Conservation (phyloP, 108 stramenopile genomes). For the Nitzschia palea region DNA sequence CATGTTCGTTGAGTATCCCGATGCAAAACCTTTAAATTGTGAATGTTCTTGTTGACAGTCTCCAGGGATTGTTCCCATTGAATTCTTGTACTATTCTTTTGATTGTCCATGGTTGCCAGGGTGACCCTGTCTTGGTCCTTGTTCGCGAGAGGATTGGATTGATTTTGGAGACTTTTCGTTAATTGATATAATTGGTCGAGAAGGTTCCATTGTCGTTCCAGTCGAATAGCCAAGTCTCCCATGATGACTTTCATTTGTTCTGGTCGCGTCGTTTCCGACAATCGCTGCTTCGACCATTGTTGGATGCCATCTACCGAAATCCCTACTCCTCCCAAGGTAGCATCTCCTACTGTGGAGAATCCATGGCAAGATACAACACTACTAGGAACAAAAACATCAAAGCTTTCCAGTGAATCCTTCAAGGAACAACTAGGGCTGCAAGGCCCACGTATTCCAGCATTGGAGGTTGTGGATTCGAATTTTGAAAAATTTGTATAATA, state of each 20-base stretch:
- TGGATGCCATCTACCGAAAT: neutral
- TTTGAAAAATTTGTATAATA: too few relatives aligned
- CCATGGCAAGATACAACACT: too few relatives aligned
- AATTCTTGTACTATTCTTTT: neutral
- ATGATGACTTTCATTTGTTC: slow-evolving; percentile 2
- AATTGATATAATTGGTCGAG: slow-evolving; percentile 4
- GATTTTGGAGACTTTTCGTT: neutral
- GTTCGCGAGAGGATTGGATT: neutral
- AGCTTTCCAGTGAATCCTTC: too few relatives aligned
- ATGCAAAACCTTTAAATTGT: slow-evolving; percentile 1
- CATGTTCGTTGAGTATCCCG: slow-evolving; percentile 8
- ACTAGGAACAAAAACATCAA: too few relatives aligned
- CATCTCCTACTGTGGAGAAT: neutral
- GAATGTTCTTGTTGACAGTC: neutral
- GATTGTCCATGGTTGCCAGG: neutral
- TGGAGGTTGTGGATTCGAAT: too few relatives aligned
- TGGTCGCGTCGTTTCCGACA: neutral
- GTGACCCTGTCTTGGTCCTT: neutral
- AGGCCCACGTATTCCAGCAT: too few relatives aligned
- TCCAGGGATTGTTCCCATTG: neutral
- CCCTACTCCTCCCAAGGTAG: neutral
- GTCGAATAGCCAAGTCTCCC: slow-evolving; percentile 4
- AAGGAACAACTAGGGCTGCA: too few relatives aligned
- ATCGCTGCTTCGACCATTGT: slow-evolving; percentile 6
- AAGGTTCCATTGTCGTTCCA: slow-evolving; percentile 6